Evolutionary conservation across 805 yeast genomes (phyloP), one percentile per base, ranked within the genome.

Genomic region (Saccharomycopsis fodiens): DNA sequence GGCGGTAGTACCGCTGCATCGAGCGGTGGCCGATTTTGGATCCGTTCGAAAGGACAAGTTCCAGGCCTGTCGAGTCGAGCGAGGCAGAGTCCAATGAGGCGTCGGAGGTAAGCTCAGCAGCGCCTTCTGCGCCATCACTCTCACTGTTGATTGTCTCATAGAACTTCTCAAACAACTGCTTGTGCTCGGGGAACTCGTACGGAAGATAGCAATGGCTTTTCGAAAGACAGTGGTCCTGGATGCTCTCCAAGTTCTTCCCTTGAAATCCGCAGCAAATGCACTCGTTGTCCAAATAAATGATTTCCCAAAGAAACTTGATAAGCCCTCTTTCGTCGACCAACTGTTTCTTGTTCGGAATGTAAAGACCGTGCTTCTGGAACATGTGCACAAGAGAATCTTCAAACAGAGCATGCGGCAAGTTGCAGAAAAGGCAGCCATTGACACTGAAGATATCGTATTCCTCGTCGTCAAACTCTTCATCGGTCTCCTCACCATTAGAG

Each of bases 201-300:
- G 97, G 97, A 50, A 93, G 73, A 58, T 78, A 76, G 67, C 91
- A 83, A 62, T 93, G 99, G 47, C 87, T 78, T 63, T 93, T 93
- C 6, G 83, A 73, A 3, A 70, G 56, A 84, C 87, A 82, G 62
- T 93, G 99, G 36, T 86, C 93, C 54, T 96, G 79, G 8, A 85
- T 88, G 50, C 95, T 84, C 57, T 85, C 94, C 25, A 91, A 59
- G 44, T 79, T 77, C 51, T 76, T 74, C n/a, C 97, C 97, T 62
- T 85, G 83, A 59, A 80, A 93, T 27, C 70, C 69, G 61, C 99
- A 93, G 44, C 78, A 74, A 17, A 51, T 38, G 61, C 98, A 93
- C 53, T 82, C 75, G 54, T 85, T 81, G 34, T 96, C 96, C 37
- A 80, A 71, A 7, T 89, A 84, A 45, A 91, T 77, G 55, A 83